These are phyloP conservation scores for Hylodesmum podocarpum DNA, from an alignment of 306 rosid species.

Conservation along the genomic window DNA sequence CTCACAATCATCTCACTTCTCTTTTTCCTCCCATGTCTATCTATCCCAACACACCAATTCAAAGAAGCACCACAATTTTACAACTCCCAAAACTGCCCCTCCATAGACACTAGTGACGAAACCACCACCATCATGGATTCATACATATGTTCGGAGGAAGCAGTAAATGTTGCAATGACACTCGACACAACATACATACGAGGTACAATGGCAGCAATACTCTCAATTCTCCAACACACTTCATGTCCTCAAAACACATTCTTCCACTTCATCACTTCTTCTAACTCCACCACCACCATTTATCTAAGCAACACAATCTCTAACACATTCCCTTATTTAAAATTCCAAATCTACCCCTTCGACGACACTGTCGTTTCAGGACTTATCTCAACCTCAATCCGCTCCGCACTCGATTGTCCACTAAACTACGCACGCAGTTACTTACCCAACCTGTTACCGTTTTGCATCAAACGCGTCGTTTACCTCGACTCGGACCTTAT, in stretches of 20 bases:
- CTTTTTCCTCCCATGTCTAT: background rate
- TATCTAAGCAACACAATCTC: slow-evolving; percentile 60
- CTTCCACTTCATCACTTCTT: slow-evolving; percentile 78
- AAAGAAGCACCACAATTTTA: slow-evolving; percentile 97
- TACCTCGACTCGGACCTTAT: slow-evolving; percentile 92
- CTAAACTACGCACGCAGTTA: slow-evolving; percentile 87
- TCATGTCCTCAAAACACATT: slow-evolving; percentile 77
- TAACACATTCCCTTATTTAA: slow-evolving; percentile 75
- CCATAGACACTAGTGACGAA: background rate
- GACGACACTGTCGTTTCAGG: slow-evolving; percentile 55
- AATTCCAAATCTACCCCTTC: slow-evolving; percentile 69
- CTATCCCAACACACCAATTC: slow-evolving; percentile 42
- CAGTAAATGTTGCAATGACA: slow-evolving; percentile 86
- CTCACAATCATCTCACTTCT: background rate
- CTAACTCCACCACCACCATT: slow-evolving; percentile 46
- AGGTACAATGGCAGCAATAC: slow-evolving; percentile 94
- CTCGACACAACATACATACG: slow-evolving; percentile 83
- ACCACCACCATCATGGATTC: background rate
- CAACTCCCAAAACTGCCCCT: slow-evolving; percentile 73
- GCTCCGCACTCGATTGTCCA: slow-evolving; percentile 91
- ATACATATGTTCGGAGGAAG: slow-evolving; percentile 55
- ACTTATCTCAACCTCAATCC: slow-evolving; percentile 85
- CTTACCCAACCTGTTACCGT: slow-evolving; percentile 59
- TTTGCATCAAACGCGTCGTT: slow-evolving; percentile 71
- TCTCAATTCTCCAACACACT: slow-evolving; percentile 86